Base-by-base conservation (phyloP, 2,329 filamentous ascomycete species). In the Aspergillus jensenii region DNA sequence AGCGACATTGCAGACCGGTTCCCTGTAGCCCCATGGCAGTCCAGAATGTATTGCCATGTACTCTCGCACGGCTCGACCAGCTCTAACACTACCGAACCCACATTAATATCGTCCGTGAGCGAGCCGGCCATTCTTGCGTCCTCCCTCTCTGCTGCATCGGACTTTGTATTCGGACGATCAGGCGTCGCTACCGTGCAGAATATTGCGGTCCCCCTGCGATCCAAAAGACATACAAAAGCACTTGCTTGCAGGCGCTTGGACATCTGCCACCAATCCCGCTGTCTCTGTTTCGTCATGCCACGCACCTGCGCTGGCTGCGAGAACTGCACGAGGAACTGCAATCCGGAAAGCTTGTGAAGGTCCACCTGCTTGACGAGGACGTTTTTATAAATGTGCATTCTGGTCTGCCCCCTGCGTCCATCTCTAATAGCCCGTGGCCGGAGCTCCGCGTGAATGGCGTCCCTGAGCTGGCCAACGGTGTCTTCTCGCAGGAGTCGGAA, bases 401-500 rank as follows among this genome's bases (percentile, higher is more conserved):
- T 47, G 4, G 58, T 23, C 17, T 52, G 41, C 8, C 51, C 33
- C 11, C 49, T 58, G 12, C 23, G 19, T 48, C 37, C n/a, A 52
- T 44, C 33, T 53, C 53, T 47, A 11, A 7, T 9, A 15, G 58
- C 62, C 21, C 2, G 52, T 40, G 11, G 48, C 39, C 14, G 65
- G 19, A 43, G 58, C 52, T 35, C 53, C 21, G 44, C 45, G 21
- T 68, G 62, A 58, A 75, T 68, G n/a, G 67, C 62, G 61, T 74
- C 66, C 59, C 73, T 55, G 46, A 74, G 58, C 43, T 68, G 65
- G 44, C 72, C 64, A 21, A 74, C 51, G 2, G 70, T 73, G 45
- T 77, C 74, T 56, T 73, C 71, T 19, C 74, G 59, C 23, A 76
- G 53, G 1, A 75, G 67, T n/a, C 74, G 70, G 60, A 76, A 76